phyloP scores from a whole-genome alignment of 2,329 filamentous ascomycete genomes.

The Penicillium thymicola region DNA sequence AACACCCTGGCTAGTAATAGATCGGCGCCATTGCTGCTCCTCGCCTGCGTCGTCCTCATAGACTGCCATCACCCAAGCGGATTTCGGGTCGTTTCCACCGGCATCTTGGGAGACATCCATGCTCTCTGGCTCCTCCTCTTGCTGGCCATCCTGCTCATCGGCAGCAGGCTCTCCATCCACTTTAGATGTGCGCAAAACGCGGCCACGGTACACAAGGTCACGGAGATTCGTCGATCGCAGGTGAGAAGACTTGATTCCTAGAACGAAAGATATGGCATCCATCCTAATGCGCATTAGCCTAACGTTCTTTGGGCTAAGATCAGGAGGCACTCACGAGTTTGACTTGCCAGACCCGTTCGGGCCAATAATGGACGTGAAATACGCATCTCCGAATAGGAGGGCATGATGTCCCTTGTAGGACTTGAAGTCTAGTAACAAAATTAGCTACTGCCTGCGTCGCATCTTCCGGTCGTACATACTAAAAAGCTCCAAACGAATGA shows the following conservation, averaged over 20 bases:
- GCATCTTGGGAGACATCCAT: conserved; percentile 59
- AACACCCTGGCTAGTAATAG: conserved; percentile 80
- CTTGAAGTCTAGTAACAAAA: conserved; percentile 75
- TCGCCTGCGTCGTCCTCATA: conserved; percentile 97
- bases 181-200: conserved; percentile 85
- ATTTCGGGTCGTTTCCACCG: conserved; percentile 75
- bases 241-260: conserved; percentile 98
- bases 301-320: not conserved
- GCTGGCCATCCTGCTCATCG: conserved; percentile 61
- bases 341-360: conserved; percentile 99
- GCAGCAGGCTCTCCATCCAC: conserved; percentile 72
- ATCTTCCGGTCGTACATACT: conserved; percentile 57
- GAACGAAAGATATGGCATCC: conserved; percentile 98
- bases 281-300: conserved; percentile 59
- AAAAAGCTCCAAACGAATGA: conserved; percentile 89
- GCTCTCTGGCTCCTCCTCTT: conserved; percentile 56
- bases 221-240: conserved; percentile 89
- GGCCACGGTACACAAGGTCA: conserved; percentile 92
- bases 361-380: conserved; percentile 98
- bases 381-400: conserved; percentile 92
- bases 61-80: conserved; percentile 98
- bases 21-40: conserved; percentile 92
- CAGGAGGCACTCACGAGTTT: conserved; percentile 68
- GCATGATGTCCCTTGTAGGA: conserved; percentile 97
- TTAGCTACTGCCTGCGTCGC: conserved; percentile 20